Base-by-base conservation (phyloP, 176 grass and related monocot genomes). In the Raddia guianensis region DNA sequence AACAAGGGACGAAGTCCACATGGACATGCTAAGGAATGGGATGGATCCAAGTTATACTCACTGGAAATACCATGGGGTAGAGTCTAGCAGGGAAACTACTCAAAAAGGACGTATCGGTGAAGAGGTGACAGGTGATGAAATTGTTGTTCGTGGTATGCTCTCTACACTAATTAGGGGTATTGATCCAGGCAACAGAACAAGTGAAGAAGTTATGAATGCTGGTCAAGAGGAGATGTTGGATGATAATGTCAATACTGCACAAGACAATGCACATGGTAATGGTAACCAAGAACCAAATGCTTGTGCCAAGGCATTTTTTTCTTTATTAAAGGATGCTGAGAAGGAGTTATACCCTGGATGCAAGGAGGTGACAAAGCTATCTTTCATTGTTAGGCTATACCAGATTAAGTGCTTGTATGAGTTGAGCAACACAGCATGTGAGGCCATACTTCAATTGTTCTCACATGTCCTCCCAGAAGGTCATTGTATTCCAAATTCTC, bases 381-480 rank as follows among this genome's bases (percentile, higher is more conserved):
- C 61, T 4, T 63, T 63, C 61, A 63, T 63, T 59, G 56, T 59
- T n/a, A 21, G 56, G 8, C 56, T 59, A 6, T 59, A 19, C 8
- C 18, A 59, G n/a, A 7, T 59, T 6, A 59, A 21, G 56, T 59
- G 56, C 12, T 59, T 59, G 18, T 21, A 20, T 45, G 64, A 37
- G 7, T 43, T 67, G 14, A 67, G 64, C 37, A 67, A 67, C 6
- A 67, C 16, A 44, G 64, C 14, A n/a, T 67, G 64, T 44, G 64
- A 44, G 64, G 64, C 64, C 7, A 44, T 67, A 67, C 64, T 67
- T 67, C 14, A 67, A 18, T 67, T 67, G 14, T 67, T 67, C 64
- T 44, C 64, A 9, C 14, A 18, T 8, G 13, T 18, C 6, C 64
- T 67, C 44, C 34, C 64, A 18, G 37, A 44, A 45, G 64, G 64